Evolutionary conservation across 116 monocot species (phyloP), one percentile per base, ranked within the genome.

Genomic region (Posidonia oceanica): DNA sequence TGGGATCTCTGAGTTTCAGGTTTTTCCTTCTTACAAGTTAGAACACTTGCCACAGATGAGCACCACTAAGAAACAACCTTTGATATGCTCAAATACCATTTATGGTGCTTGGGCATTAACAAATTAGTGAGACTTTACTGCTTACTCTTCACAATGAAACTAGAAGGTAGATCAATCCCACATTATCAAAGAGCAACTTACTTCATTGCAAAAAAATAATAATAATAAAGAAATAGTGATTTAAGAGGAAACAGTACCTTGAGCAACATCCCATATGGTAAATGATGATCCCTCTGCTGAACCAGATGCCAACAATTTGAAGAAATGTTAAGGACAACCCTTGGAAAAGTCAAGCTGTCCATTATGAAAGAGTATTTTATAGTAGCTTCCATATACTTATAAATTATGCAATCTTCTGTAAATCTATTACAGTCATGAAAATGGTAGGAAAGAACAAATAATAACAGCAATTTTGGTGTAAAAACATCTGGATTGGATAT

Each of bases 191-290:
- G 7, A 48, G 48, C 48, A 48, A 48, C 12, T 12, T 10, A 10
- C 7, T 48, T 48, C 7, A 48, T 48, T 4, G 5, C 48, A 48
- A 48, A 48, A 48, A 29, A 29, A 29, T 0, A 29, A 1, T 0
- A 29, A 29, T 0, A 29, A 29, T 0, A 29, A 48, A 48, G 48
- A 10, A 48, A 23, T 21, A 22, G 60, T 15, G 5, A 60, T 60
- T 60, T 21, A 22, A 60, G 60, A 10, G 60, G 10, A 22, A 73
- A 54, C 12, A 17, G 64, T 90, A 98, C 98, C 98, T 86, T 90
- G 93, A 76, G 93, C 78, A 81, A 93, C 75, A 85, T 98, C 98
- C 98, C 98, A 98, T 71, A 98, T 82, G 18, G 75, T 86, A 83
- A 98, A 98, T 67, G 87, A 90, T 54, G 93, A 88, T 67, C 86